Evolutionary conservation across 2,329 filamentous ascomycete genomes (phyloP).

Genomic region (Chaetomiaceae sp.): DNA sequence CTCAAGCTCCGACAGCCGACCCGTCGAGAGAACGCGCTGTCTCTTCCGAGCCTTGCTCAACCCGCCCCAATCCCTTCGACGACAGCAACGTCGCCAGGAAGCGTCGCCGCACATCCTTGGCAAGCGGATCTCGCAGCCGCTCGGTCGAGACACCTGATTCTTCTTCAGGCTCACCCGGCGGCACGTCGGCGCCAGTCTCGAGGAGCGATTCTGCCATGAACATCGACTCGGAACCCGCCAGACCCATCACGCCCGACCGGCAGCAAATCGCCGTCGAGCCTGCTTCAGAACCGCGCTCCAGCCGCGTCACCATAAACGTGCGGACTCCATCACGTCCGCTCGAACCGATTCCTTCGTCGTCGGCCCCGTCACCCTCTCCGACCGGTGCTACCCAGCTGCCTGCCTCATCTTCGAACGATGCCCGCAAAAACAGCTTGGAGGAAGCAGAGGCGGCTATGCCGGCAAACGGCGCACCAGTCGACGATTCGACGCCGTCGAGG

Average conservation of each 20-base stretch:
- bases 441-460: constrained; percentile 39
- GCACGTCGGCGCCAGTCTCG: constrained; percentile 26
- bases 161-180: constrained; percentile 30
- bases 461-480: constrained; percentile 26
- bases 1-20: constrained; percentile 45
- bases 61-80: constrained; percentile 61
- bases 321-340: constrained; percentile 42
- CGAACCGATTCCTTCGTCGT: constrained; percentile 41
- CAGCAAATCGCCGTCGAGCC: constrained; percentile 32
- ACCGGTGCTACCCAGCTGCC: constrained; percentile 23
- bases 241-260: constrained; percentile 43
- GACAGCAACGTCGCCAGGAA: constrained; percentile 56
- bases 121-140: constrained; percentile 47
- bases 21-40: constrained; percentile 55
- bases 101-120: constrained; percentile 56
- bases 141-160: constrained; percentile 44
- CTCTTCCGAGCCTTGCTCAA: constrained; percentile 60
- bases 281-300: constrained; percentile 45
- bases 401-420: constrained; percentile 24
- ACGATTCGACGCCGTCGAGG: constrained; percentile 34
- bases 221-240: constrained; percentile 37
- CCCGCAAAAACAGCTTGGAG: constrained; percentile 44
- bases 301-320: constrained; percentile 58
- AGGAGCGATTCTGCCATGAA: constrained; percentile 38
- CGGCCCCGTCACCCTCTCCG: constrained; percentile 39